Base-by-base conservation (phyloP, 2,329 filamentous ascomycete species). In the Aureobasidium lini region DNA sequence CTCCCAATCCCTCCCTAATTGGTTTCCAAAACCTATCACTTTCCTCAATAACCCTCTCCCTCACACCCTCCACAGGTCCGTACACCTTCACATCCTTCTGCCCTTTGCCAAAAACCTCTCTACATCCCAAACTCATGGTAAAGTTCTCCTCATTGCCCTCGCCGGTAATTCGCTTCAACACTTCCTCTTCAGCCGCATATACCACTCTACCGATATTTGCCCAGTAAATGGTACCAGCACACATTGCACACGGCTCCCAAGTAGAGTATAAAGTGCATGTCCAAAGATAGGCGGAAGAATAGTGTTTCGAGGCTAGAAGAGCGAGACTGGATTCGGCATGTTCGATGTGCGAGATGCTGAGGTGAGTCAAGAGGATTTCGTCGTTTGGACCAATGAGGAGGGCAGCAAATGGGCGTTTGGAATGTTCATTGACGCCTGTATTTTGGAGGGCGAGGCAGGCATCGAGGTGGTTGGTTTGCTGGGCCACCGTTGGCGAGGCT, bases 191-290 rank as follows among this genome's bases (percentile, higher is more conserved):
- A 1, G 77, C 79, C 3, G 76, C 75, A 63, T 80, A 82, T 4
- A 81, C 72, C 37, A 82, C 67, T 2, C 79, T 71, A 6, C 79
- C 80, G 59, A 82, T 81, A 64, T 80, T 76, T 40, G 78, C 78
- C 79, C 79, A 81, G 63, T 78, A 76, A 46, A 77, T 72, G 2
- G 76, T 76, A 5, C 73, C 74, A 39, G 71, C 68, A 64, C 79
- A 82, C 79, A 82, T 81, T 18, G 77, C 78, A 61, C 80, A 82
- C 1, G 79, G 79, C 66, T 82, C 80, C 79, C 80, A 81, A 10
- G 79, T 81, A 23, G 75, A 77, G 48, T 80, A 76, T 40, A 81
- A 66, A 0, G 79, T 81, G 64, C 78, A 81, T 39, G 65, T 66
- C 69, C 76, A 77, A 2, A 82, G 72, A 63, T 77, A 82, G 13